These are phyloP conservation scores for Diaporthe aspalathi DNA, from an alignment of 2,329 filamentous ascomycete species.

Conservation along the genomic window DNA sequence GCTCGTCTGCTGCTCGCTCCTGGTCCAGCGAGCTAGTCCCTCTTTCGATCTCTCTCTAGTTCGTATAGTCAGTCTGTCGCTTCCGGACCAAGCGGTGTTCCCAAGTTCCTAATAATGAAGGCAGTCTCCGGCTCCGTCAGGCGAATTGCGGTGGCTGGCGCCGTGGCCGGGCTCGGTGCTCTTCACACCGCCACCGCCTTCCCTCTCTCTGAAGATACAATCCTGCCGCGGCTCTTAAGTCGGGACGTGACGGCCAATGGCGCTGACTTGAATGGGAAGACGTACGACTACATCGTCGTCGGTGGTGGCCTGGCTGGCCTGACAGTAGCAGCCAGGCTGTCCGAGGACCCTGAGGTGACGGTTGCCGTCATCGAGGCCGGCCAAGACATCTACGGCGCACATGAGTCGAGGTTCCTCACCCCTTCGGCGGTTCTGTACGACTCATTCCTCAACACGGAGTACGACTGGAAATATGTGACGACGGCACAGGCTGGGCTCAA, in stretches of 20 bases:
- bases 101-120: conserved; percentile 22
- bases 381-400: conserved; percentile 35
- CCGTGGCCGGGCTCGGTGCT: conserved; percentile 27
- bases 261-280: conserved; percentile 23
- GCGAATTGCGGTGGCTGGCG: conserved; percentile 26
- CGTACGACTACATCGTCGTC: conserved; percentile 38
- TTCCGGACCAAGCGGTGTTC: conserved; percentile 8
- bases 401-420: conserved; percentile 33
- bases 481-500: conserved; percentile 22
- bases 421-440: conserved; percentile 27
- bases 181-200: conserved; percentile 21
- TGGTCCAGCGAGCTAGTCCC: conserved; percentile 14
- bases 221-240: conserved; percentile 13
- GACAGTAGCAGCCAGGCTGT: conserved; percentile 45
- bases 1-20: not conserved
- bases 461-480: conserved; percentile 33
- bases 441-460: conserved; percentile 30
- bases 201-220: conserved; percentile 10
- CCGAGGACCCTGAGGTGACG: conserved; percentile 42
- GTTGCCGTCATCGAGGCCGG: conserved; percentile 39
- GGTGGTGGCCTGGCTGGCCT: conserved; percentile 40
- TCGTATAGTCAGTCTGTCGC: conserved; percentile 31
- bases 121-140: conserved; percentile 22
- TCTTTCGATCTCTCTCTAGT: not conserved
- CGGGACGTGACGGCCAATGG: conserved; percentile 16